Conservation (phyloP, 352 stramenopile species). For the Pythium folliculosum region DNA sequence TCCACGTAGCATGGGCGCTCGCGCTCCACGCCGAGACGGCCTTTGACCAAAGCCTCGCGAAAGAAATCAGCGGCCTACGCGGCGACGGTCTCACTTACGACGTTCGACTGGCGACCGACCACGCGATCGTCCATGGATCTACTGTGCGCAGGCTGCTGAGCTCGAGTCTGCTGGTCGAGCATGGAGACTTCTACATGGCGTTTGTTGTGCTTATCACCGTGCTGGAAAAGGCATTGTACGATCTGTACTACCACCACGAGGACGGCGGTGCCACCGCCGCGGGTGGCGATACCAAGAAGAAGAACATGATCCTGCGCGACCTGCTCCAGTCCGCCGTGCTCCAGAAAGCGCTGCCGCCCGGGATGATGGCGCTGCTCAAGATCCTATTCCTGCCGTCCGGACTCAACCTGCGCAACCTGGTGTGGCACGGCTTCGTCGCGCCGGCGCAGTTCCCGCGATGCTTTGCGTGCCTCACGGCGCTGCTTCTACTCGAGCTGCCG, state of each 20-base stretch:
- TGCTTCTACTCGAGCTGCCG: constrained; percentile 49
- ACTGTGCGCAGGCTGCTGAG: constrained; percentile 30
- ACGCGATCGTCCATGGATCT: constrained; percentile 33
- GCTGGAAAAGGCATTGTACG: constrained; percentile 63
- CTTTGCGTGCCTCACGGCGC: constrained; percentile 48
- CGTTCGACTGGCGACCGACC: constrained; percentile 13
- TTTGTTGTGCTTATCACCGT: constrained; percentile 62
- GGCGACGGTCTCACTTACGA: not conserved
- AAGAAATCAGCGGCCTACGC: not conserved
- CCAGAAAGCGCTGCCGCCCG: constrained; percentile 31
- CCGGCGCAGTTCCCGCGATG: constrained; percentile 58
- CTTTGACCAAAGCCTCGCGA: constrained; percentile 18
- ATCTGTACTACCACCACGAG: constrained; percentile 41
- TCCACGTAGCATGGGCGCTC: constrained; percentile 33
- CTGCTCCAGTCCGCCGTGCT: constrained; percentile 53
- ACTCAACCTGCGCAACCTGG: constrained; percentile 67
- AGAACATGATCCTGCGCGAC: constrained; percentile 72
- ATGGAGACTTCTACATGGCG: constrained; percentile 55
- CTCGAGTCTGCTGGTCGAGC: constrained; percentile 24
- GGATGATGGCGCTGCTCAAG: constrained; percentile 48
- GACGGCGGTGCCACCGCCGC: not conserved
- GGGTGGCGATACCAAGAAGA: constrained; percentile 31
- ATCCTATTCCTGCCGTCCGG: constrained; percentile 62
- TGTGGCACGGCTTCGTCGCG: constrained; percentile 68
- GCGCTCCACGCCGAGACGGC: constrained; percentile 40